These are phyloP conservation scores for Aspergillus aculeatinus DNA, from an alignment of 2,329 filamentous ascomycete species.

Conservation along the genomic window DNA sequence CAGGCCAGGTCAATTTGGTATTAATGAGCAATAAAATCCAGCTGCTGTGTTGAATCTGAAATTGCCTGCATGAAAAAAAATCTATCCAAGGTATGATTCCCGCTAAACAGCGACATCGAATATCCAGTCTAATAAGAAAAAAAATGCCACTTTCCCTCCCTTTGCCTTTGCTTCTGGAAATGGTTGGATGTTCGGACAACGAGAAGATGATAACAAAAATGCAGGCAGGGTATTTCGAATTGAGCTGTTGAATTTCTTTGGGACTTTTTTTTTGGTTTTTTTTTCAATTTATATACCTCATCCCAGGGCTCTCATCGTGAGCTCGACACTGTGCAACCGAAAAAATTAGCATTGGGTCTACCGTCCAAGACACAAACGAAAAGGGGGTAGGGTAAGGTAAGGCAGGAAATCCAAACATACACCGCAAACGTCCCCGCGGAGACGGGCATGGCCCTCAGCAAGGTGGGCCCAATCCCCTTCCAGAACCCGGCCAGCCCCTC, in stretches of 20 bases:
- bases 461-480: slow-evolving; percentile 87
- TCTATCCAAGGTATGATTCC: no score
- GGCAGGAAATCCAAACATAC: slow-evolving; percentile 33
- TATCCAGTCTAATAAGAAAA: not conserved
- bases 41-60: no score
- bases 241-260: no score
- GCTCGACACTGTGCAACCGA: slow-evolving; percentile 40
- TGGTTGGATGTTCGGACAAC: not conserved
- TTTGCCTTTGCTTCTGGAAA: not conserved
- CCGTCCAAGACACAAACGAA: not conserved
- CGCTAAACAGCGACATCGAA: not conserved
- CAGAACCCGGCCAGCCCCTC: slow-evolving; percentile 86
- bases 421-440: slow-evolving; percentile 97
- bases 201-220: not conserved
- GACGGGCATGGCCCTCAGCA: slow-evolving; percentile 94
- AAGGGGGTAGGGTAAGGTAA: slow-evolving; percentile 1
- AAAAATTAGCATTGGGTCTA: slow-evolving; percentile 11
- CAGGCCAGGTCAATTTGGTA: no score
- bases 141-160: not conserved
- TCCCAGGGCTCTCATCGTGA: slow-evolving; percentile 48
- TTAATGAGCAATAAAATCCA: no score
- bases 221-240: not conserved
- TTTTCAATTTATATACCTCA: slow-evolving; percentile 21
- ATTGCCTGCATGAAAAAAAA: no score
- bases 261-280: not conserved